Base-by-base conservation (phyloP, 345 rosid genomes). In the Populus pruinosa region DNA sequence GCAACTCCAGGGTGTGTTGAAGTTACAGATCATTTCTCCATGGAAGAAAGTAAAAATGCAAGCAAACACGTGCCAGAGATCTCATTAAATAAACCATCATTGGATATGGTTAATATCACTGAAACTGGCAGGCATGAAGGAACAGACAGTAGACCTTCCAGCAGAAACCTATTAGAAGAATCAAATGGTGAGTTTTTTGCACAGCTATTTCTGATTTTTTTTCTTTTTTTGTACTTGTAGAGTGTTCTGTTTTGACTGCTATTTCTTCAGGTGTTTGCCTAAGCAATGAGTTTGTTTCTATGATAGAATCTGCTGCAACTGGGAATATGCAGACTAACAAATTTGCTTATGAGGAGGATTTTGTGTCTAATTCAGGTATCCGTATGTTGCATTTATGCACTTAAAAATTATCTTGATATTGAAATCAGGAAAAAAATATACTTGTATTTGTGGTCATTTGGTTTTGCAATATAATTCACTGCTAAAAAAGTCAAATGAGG, bases 331-430 rank as follows among this genome's bases (percentile, higher is more conserved):
- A 36, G 67, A 61, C 18, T 25, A n/a, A 6, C 6, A 53, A 78
- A 67, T 73, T 82, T 69, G 43, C 75, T 55, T 72, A 67, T 63
- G 61, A 70, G 53, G 74, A 71, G 61, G 70, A 63, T 25, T 73
- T 33, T 63, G 77, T 67, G 27, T 83, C 85, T 59, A 17, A 73
- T 80, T 75, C 86, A 71, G 82, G 86, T 78, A 76, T 67, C 18
- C 5, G 4, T 65, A 5, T 79, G 35, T 59, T 65, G 9, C 56
- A 50, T 67, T 23, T 38, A 17, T 74, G 72, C 59, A 67, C 72
- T 36, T 14, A 76, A 65, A 61, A 73, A 44, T 49, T n/a, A 50
- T 39, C 20, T 43, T 36, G 8, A 61, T 50, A 17, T 21, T 36
- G 69, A 69, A 50, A 73, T 43, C 25, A 70, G 55, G 36, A 25